These are phyloP conservation scores for Cucumis hystrix DNA, from an alignment of 306 rosid species.

Conservation along the genomic window DNA sequence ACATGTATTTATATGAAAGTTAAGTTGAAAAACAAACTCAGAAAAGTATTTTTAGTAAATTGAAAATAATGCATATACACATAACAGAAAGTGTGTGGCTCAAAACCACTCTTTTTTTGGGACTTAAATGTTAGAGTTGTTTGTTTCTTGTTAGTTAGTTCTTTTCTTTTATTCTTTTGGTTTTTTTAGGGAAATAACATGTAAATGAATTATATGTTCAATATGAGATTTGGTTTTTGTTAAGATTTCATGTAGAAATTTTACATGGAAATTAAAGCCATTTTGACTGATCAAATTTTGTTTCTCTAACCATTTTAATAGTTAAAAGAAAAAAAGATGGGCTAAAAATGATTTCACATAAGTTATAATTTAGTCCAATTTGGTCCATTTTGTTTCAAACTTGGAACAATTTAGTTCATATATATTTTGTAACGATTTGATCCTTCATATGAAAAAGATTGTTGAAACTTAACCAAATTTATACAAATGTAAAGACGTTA, in stretches of 20 bases:
- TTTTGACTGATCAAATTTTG: too few species aligned
- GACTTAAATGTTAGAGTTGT: not conserved
- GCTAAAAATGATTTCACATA: too few species aligned
- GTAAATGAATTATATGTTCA: not conserved
- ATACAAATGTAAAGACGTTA: too few species aligned
- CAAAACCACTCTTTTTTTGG: not conserved
- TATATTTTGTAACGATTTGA: too few species aligned
- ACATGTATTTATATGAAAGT: not conserved
- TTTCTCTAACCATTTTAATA: too few species aligned
- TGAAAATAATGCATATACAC: not conserved
- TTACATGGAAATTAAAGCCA: not conserved
- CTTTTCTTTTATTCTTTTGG: not conserved
- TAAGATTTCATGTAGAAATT: not conserved
- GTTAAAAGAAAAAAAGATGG: too few species aligned
- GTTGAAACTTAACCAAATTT: too few species aligned
- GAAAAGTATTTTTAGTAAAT: not conserved
- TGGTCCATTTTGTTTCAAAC: too few species aligned
- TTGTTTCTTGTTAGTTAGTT: not conserved
- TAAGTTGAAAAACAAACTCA: not conserved
- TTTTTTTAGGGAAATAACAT: not conserved
- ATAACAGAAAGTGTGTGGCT: too few species aligned
- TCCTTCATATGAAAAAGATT: too few species aligned
- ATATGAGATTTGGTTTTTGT: not conserved
- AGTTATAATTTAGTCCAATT: too few species aligned
- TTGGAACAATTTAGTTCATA: too few species aligned